Evolutionary conservation across 2,329 filamentous ascomycete genomes (phyloP).

Genomic region (Harringtonia aguacate): DNA sequence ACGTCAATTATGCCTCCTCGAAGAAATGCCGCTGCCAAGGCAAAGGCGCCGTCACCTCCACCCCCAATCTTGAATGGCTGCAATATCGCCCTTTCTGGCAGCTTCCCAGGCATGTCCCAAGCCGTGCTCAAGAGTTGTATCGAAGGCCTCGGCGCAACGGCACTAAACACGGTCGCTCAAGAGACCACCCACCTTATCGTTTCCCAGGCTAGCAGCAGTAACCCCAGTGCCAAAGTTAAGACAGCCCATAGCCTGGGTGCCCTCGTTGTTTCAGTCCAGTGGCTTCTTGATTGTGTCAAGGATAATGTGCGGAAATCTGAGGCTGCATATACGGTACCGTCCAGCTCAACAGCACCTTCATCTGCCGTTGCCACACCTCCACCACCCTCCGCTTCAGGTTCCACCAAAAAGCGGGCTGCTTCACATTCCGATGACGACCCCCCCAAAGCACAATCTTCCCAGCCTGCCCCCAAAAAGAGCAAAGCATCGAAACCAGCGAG

Average conservation of each 20-base stretch:
- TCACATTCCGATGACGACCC: conserved; percentile 15
- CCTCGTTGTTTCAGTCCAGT: conserved; percentile 46
- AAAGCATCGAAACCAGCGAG: conserved; percentile 8
- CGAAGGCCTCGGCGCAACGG: conserved; percentile 34
- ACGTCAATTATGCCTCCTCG: conserved; percentile 7
- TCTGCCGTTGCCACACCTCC: background rate
- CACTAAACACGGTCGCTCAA: conserved; percentile 35
- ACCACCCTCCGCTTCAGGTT: background rate
- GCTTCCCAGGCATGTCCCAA: conserved; percentile 44
- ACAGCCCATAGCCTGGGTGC: conserved; percentile 34
- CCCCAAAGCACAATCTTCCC: conserved; percentile 8
- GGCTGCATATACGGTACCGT: conserved; percentile 10
- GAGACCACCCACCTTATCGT: conserved; percentile 47
- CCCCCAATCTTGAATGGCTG: conserved; percentile 31
- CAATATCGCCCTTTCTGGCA: conserved; percentile 48
- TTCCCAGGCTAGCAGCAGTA: conserved; percentile 40
- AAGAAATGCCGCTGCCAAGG: background rate
- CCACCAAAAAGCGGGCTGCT: conserved; percentile 8
- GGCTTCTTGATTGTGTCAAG: conserved; percentile 47
- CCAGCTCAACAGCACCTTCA: background rate
- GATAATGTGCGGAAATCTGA: conserved; percentile 27
- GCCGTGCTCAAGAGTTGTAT: conserved; percentile 34
- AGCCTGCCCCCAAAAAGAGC: conserved; percentile 5
- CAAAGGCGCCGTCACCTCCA: background rate
- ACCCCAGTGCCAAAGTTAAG: conserved; percentile 38